Base-by-base conservation (phyloP, 2,329 filamentous ascomycete species). In the Cryphonectria nitschkei region DNA sequence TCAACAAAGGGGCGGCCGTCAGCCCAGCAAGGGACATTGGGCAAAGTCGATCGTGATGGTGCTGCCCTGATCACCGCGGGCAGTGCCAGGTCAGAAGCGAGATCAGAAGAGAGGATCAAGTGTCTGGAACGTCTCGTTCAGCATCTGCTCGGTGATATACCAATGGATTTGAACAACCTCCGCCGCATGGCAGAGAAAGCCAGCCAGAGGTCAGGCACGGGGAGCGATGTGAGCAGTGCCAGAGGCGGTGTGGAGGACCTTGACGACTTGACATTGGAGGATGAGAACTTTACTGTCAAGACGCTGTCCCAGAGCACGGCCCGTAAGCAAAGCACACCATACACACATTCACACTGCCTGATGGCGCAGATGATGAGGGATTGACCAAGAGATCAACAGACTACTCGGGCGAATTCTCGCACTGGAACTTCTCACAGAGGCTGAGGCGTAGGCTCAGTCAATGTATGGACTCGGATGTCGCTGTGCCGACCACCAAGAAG, bases 391-490 rank as follows among this genome's bases (percentile, higher is more conserved):
- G 9, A 6, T 5, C 16, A 8, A 8, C 58, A 86, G 84, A 86
- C 68, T 86, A 85, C 71, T 86, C 84, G 0, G 84, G 84, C 11
- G 84, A 86, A 72, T 85, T 86, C 74, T 86, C 84, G 1, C 84
- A 86, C 69, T 86, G 84, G 83, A 85, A 86, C 73, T 86, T 86
- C 74, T 85, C 84, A 56, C 80, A 83, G n/a, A 84, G 82, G 76
- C 82, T 86, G n/a, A 65, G 72, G 3, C 72, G 70, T 4, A 32
- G 72, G 16, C 65, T 73, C 16, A 72, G 69, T 60, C 70, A 73
- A 29, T 73, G 67, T 34, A 54, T 73, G 16, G 70, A 71, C 62
- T 68, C 67, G 0, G 60, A 68, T 22, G 46, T 68, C 8, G 63
- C 70, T 3, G 34, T 71, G n/a, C 60, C 65, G 52, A 34, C 58